A percentile compares a stretch with the other conserved stretches of the same genome.
These are phyloP conservation scores for Aspergillus leporis DNA, from an alignment of 495 filamentous ascomycete species.

Conservation along the genomic window DNA sequence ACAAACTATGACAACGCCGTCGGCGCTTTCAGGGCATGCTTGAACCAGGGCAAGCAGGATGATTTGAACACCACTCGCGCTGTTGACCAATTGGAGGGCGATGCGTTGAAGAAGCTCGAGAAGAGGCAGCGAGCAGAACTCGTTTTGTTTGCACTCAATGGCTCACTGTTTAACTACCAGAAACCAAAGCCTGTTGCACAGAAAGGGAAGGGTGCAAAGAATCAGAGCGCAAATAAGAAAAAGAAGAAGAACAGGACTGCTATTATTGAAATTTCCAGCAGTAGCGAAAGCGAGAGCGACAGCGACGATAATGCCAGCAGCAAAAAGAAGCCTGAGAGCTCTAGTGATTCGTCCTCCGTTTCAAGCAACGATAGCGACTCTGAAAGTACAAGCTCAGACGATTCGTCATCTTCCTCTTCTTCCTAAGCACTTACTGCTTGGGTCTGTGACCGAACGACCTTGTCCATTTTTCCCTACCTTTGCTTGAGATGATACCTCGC, in stretches of 20 bases:
- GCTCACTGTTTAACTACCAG: conserved; percentile 32
- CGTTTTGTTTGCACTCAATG: conserved; percentile 43
- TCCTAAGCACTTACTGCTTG: neutral
- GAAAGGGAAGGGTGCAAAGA: conserved; percentile 21
- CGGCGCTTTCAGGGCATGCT: conserved; percentile 36
- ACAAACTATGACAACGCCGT: conserved; percentile 59
- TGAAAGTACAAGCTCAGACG: conserved; percentile 16
- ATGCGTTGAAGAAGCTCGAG: conserved; percentile 36
- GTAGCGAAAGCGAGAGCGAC: conserved; percentile 43
- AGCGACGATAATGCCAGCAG: conserved; percentile 27
- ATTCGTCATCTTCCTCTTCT: conserved; percentile 8
- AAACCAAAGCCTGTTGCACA: conserved; percentile 27
- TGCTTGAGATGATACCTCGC: neutral
- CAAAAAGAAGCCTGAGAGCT: conserved; percentile 7
- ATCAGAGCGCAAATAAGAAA: conserved; percentile 49
- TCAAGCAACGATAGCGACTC: conserved; percentile 25
- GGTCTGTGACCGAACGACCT: neutral
- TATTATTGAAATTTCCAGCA: conserved; percentile 48
- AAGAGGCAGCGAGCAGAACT: conserved; percentile 50
- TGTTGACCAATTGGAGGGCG: conserved; percentile 41
- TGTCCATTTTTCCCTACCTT: neutral
- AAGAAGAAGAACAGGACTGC: conserved; percentile 57
- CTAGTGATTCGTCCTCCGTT: conserved; percentile 14
- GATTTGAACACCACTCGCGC: conserved; percentile 32
- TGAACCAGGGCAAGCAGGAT: conserved; percentile 32